Conservation (phyloP, 352 stramenopile genomes). For the Pythium aquatile region DNA sequence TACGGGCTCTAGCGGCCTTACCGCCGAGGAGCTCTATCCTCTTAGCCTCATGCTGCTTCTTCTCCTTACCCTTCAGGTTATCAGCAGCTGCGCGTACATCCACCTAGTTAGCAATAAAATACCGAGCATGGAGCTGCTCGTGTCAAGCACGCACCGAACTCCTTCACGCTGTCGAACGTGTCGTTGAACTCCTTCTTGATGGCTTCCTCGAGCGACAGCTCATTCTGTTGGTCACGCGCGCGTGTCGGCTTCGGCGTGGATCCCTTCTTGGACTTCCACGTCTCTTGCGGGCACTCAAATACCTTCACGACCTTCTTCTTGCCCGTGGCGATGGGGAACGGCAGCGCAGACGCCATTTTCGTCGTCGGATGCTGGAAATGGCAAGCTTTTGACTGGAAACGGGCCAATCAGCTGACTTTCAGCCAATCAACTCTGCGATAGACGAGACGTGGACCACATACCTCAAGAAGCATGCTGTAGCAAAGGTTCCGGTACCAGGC, state of each 20-base stretch:
- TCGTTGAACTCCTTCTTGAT: conserved; percentile 81
- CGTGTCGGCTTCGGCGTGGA: conserved; percentile 28
- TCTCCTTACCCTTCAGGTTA: conserved; percentile 76
- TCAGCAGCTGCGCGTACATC: conserved; percentile 26
- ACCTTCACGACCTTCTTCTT: conserved; percentile 80
- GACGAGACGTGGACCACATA: not conserved
- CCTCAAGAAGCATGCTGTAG: not conserved
- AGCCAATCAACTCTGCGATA: conserved; percentile 10
- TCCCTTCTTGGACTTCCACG: conserved; percentile 54
- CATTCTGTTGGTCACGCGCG: conserved; percentile 29
- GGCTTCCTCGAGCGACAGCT: conserved; percentile 58
- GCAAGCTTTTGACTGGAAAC: conserved; percentile 15
- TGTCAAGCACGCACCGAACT: conserved; percentile 48
- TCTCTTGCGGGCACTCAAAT: conserved; percentile 70
- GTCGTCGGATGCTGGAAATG: not conserved
- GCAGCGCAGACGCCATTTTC: conserved; percentile 41
- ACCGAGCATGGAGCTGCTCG: conserved; percentile 4
- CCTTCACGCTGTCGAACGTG: conserved; percentile 64
- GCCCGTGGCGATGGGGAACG: conserved; percentile 71
- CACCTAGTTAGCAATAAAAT: conserved; percentile 5
- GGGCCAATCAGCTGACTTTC: conserved; percentile 4
- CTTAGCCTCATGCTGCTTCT: conserved; percentile 71
- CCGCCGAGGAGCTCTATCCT: conserved; percentile 69
- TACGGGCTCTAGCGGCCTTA: conserved; percentile 53
- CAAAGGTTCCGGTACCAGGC: not conserved